Evolutionary conservation across 1,139 yeast species (phyloP), one percentile per base, ranked within the genome.

Genomic region (Yamadazyma pseudoaaseri): DNA sequence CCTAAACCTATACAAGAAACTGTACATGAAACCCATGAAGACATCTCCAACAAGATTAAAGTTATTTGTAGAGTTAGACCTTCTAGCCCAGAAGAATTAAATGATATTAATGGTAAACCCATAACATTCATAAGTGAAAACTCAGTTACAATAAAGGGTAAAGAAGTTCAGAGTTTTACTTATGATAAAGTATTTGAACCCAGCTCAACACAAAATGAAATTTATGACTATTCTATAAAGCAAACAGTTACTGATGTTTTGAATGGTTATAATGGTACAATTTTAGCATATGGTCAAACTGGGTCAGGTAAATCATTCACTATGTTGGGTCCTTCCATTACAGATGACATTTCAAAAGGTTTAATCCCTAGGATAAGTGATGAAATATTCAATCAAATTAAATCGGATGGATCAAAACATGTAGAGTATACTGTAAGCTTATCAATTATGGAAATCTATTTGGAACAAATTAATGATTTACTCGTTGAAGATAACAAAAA

Each of bases 231-330:
- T 49, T 73, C 86, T 2, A 70, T 83, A 11, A 54, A 61, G 29
- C 76, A 70, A 28, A 78, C 78, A 3, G 81, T 81, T 3, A 81
- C 79, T 30, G 92, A 83, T 45, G 66, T 86, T 25, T 70, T 86
- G 42, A 69, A 73, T 26, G 97, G 97, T 0, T 86, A 84, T 52
- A 86, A 89, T 55, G 92, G 94, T 14, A 81, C 96, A 0, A 81
- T 89, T 0, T 61, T 89, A 29, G 90, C 95, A 1, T 89, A 86
- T 56, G 97, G 96, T 6, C 96, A 86, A 53, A 83, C 95, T 0
- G 94, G 95, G 0, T 76, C 94, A 1, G 96, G 96, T 3, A 87
- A 87, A 52, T 79, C 95, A 0, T 79, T 78, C 52, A 84, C 96
- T 2, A 84, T 89, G 95, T 76, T 85, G 74, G 96, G 96, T 1